Base-by-base conservation (phyloP, 139 green algal genomes). In the Tetraselmis striata region DNA sequence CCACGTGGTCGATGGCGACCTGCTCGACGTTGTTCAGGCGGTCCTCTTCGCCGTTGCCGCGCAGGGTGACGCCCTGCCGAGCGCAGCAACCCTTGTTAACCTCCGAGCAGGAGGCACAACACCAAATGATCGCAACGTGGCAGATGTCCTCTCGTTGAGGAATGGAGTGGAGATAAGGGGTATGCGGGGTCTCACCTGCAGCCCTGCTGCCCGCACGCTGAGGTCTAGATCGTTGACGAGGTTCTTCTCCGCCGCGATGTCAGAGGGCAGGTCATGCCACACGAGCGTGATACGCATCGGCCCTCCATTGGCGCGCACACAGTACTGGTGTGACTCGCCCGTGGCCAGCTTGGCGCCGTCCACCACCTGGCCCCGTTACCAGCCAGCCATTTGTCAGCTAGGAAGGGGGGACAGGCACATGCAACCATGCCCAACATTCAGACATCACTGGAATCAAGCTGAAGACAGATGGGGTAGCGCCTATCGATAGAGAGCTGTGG, bases 171-270 rank as follows among this genome's bases (percentile, higher is more conserved):
- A n/a, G n/a, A n/a, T n/a, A n/a, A n/a, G n/a, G n/a, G n/a, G n/a
- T n/a, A n/a, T n/a, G n/a, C n/a, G n/a, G n/a, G n/a, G n/a, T n/a
- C n/a, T n/a, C n/a, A 29, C n/a, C 74, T 28, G n/a, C 23, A 77
- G 74, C 74, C 26, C 74, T 2, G 26, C 74, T 18, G 74, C n/a
- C 2, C 74, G 74, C 58, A 84, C 59, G 23, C 24, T 25, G 18
- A 86, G 76, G 45, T 86, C 83, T 2, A 86, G 83, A 75, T 86
- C 79, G 79, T 86, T 86, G 28, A 86, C 79, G 24, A 86, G 83
- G 18, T 25, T 28, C 1, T 59, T 79, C 2, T 77, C 75, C n/a
- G 77, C 74, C 23, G 27, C 30, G 23, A 77, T 80, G 27, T 30
- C 30, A 1, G 30, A 79, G n/a, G 82, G 82, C 23, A 28, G 29